Evolutionary conservation across 768 basidiomycete genomes (phyloP).

Genomic region (Suillus alpinus): DNA sequence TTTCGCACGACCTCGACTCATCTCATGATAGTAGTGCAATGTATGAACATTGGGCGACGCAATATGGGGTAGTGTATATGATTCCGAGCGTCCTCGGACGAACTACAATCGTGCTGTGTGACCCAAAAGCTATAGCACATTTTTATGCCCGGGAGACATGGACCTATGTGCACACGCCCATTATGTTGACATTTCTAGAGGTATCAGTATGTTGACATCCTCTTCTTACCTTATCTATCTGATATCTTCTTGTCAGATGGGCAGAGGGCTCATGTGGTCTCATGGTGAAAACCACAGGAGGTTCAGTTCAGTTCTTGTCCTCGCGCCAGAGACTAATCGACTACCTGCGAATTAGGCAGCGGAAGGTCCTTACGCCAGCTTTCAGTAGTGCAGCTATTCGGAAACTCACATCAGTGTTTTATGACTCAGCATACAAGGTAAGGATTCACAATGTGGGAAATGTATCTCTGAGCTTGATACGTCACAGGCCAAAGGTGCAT

Average conservation of each 20-base stretch:
- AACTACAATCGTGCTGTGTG: slow-evolving; percentile 35
- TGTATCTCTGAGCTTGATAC: no score
- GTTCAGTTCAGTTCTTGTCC: slow-evolving; percentile 17
- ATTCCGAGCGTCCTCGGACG: slow-evolving; percentile 37
- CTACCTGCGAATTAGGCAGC: slow-evolving; percentile 25
- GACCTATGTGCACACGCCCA: slow-evolving; percentile 38
- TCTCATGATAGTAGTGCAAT: slow-evolving; percentile 30
- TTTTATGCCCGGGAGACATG: slow-evolving; percentile 49
- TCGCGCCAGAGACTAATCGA: slow-evolving; percentile 20
- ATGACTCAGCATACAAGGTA: slow-evolving; percentile 42
- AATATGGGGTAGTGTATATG: slow-evolving; percentile 44
- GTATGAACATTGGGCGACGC: slow-evolving; percentile 41
- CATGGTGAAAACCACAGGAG: slow-evolving; percentile 44
- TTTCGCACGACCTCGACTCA: slow-evolving; percentile 26
- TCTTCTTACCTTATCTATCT: neutral
- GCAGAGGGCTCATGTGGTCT: slow-evolving; percentile 30
- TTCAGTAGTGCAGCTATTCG: slow-evolving; percentile 42
- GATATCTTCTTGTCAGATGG: slow-evolving; percentile 18
- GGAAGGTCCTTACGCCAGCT: slow-evolving; percentile 38
- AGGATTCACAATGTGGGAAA: neutral
- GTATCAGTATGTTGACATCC: slow-evolving; percentile 21
- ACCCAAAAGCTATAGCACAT: slow-evolving; percentile 47
- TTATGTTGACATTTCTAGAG: slow-evolving; percentile 36
- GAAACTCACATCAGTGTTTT: slow-evolving; percentile 35
- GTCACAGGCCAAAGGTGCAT: slow-evolving; percentile 19